These are phyloP conservation scores for Colletotrichum tofieldiae DNA, from an alignment of 2,329 filamentous ascomycete species.

Conservation along the genomic window DNA sequence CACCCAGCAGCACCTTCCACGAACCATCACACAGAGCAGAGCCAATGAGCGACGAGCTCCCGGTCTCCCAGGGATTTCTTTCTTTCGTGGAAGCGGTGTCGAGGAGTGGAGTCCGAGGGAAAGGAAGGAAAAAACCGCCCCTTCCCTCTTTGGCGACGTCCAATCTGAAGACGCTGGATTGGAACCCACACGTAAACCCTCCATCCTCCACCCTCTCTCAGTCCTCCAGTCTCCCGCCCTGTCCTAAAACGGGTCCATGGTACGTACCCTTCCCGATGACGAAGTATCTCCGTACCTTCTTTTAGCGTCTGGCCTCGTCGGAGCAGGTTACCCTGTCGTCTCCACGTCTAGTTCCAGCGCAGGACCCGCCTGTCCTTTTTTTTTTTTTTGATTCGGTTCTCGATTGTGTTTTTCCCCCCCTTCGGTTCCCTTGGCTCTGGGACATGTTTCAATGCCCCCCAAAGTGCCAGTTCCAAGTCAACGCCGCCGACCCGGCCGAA, in stretches of 20 bases:
- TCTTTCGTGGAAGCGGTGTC: conserved; percentile 19
- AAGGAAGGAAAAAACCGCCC: neutral
- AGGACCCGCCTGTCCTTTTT: conserved; percentile 21
- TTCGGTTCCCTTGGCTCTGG: neutral
- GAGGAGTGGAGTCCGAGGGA: conserved; percentile 8
- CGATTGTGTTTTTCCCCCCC: neutral
- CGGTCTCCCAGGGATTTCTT: neutral
- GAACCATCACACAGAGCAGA: neutral
- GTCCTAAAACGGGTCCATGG: conserved; percentile 25
- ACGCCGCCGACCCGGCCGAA: conserved; percentile 1
- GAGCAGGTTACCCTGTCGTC: conserved; percentile 31
- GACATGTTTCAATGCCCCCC: neutral
- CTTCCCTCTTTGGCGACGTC: conserved; percentile 25
- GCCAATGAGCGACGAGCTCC: conserved; percentile 11
- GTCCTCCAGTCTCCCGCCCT: neutral
- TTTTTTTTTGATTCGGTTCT: conserved; percentile 15
- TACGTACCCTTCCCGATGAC: conserved; percentile 21
- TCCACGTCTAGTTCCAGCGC: conserved; percentile 24
- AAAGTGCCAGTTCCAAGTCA: conserved; percentile 3
- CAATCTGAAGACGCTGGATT: conserved; percentile 24
- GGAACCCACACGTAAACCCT: conserved; percentile 13
- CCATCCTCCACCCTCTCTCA: neutral
- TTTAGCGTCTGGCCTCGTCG: conserved; percentile 13
- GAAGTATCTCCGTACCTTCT: conserved; percentile 26
- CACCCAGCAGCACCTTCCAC: neutral